Percentiles rank a stretch among this genome's conserved stretches.
Conservation (phyloP, 2,329 filamentous ascomycete genomes). For the Colletotrichum ledebouriae region DNA sequence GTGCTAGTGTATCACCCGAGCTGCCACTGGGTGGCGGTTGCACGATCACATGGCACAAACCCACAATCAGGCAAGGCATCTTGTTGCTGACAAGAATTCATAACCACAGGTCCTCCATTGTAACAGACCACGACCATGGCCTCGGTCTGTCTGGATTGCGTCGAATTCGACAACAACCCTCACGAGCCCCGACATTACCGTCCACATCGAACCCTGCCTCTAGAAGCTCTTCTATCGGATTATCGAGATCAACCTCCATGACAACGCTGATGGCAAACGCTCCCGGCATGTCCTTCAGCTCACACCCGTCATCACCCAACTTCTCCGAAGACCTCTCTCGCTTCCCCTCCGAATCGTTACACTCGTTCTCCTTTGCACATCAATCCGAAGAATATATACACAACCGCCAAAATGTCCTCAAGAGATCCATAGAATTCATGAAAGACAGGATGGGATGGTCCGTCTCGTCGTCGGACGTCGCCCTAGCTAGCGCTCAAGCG, state of each 20-base stretch:
- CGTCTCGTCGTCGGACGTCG: constrained; percentile 73
- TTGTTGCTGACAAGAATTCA: constrained; percentile 36
- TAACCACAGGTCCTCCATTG: constrained; percentile 77
- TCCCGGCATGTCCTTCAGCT: constrained; percentile 66
- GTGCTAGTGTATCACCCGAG: constrained; percentile 29
- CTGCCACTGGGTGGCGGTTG: constrained; percentile 33
- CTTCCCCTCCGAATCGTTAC: constrained; percentile 94
- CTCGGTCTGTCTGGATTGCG: constrained; percentile 88
- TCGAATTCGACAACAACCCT: constrained; percentile 90
- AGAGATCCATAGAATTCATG: constrained; percentile 96
- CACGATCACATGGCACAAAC: constrained; percentile 37
- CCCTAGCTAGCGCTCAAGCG: constrained; percentile 86
- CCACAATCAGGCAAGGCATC: constrained; percentile 28
- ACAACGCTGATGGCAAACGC: constrained; percentile 73
- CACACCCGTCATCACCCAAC: constrained; percentile 78
- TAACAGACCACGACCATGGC: constrained; percentile 89
- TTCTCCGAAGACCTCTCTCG: constrained; percentile 90
- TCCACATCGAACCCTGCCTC: constrained; percentile 74
- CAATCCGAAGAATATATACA: constrained; percentile 94
- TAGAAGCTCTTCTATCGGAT: constrained; percentile 67
- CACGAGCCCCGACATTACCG: constrained; percentile 74
- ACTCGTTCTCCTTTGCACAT: constrained; percentile 98
- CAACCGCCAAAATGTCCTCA: constrained; percentile 91
- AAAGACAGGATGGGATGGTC: constrained; percentile 90
- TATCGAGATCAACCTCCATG: constrained; percentile 80